Evolutionary conservation across 2,329 filamentous ascomycete species (phyloP).

Genomic region (Teratosphaeria gauchensis): DNA sequence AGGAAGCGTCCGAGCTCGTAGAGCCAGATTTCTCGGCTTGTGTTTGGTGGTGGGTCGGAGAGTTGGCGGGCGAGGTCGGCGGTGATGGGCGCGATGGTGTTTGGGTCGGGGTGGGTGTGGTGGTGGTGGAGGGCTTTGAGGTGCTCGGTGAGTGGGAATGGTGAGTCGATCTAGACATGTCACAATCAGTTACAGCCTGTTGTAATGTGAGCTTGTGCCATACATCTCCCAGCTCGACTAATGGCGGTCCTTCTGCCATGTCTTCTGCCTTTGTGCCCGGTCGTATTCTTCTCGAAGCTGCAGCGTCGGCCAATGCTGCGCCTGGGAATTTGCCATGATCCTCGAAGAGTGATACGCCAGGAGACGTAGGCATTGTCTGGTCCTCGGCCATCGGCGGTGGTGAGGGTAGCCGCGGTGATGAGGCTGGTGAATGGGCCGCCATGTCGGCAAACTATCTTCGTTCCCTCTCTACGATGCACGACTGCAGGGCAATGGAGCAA

Average conservation of each 20-base stretch:
- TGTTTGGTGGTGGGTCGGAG: conserved; percentile 67
- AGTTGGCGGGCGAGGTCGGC: conserved; percentile 66
- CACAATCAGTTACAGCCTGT: not conserved
- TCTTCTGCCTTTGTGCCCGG: conserved; percentile 86
- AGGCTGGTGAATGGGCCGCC: conserved; percentile 46
- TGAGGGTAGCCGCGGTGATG: conserved; percentile 85
- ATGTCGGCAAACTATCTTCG: conserved; percentile 1
- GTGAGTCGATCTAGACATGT: conserved; percentile 69
- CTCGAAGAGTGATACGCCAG: conserved; percentile 51
- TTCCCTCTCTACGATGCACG: not conserved
- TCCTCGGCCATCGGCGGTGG: conserved; percentile 92
- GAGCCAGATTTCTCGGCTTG: conserved; percentile 85
- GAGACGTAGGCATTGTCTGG: conserved; percentile 74
- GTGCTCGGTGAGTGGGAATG: conserved; percentile 95
- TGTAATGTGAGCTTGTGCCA: conserved; percentile 17
- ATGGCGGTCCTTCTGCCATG: conserved; percentile 83
- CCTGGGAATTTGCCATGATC: conserved; percentile 50
- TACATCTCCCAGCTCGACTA: conserved; percentile 78
- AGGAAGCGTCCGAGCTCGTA: conserved; percentile 97
- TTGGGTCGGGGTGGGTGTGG: conserved; percentile 61
- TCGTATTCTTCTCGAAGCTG: conserved; percentile 74
- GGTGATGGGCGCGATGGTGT: conserved; percentile 66
- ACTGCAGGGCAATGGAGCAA: not conserved
- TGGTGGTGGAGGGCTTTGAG: conserved; percentile 83
- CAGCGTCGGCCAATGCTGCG: conserved; percentile 56